Conservation (phyloP, 305 asterid genomes). For the Coffea humblotiana region DNA sequence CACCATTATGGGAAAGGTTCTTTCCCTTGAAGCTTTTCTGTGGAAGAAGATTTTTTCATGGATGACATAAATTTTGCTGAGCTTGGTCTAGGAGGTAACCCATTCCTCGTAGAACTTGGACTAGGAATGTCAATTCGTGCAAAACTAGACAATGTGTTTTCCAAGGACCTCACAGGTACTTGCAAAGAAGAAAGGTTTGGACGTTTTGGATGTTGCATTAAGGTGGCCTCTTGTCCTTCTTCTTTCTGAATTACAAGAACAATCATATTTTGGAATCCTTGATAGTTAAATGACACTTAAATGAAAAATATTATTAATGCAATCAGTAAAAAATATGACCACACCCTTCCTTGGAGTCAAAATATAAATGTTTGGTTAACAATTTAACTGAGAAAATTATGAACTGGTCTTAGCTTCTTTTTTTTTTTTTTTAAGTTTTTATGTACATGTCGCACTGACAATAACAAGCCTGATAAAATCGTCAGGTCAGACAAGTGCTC, state of each 20-base stretch:
- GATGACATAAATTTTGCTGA: constrained; percentile 77
- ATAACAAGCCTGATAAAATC: not conserved
- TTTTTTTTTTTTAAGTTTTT: not conserved
- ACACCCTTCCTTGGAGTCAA: not conserved
- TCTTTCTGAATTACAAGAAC: constrained; percentile 37
- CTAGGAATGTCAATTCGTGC: constrained; percentile 60
- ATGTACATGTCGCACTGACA: not conserved
- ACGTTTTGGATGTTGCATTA: constrained; percentile 62
- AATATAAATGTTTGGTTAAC: not conserved
- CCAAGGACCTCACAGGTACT: constrained; percentile 69
- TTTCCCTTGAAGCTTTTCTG: constrained; percentile 72
- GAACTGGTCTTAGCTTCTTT: not conserved
- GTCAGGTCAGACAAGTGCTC: not conserved
- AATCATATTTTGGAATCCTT: constrained; percentile 13
- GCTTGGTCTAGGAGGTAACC: constrained; percentile 84
- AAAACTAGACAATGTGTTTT: constrained; percentile 52
- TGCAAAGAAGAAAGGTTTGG: constrained; percentile 76
- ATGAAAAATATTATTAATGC: not conserved
- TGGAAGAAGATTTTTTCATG: constrained; percentile 66
- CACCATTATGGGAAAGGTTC: constrained; percentile 60
- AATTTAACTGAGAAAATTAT: not conserved
- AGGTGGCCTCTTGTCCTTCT: constrained; percentile 63
- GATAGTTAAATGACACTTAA: not conserved
- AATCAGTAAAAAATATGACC: not conserved
- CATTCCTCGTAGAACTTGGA: constrained; percentile 63